phyloP scores from a whole-genome alignment of 108 stramenopile genomes.

The Cylindrotheca fusiformis region DNA sequence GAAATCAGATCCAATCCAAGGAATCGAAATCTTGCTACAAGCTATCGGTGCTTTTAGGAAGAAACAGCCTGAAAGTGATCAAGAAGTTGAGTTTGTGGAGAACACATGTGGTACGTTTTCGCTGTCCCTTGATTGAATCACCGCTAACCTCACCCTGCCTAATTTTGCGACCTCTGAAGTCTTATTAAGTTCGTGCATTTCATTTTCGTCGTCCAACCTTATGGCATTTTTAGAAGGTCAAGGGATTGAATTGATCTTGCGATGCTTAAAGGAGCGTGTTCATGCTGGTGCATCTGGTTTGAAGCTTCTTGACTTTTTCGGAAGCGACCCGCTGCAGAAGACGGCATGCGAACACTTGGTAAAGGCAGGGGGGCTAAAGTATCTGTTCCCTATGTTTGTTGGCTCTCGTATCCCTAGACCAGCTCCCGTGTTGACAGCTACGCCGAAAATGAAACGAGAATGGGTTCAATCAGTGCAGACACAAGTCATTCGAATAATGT shows the following conservation, averaged over 20 bases:
- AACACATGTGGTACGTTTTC: conserved; percentile 53
- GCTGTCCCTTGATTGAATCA: no score
- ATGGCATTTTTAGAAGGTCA: conserved; percentile 61
- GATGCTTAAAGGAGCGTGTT: conserved; percentile 71
- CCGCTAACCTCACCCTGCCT: not conserved
- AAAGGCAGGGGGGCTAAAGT: conserved; percentile 58
- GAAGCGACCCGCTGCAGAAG: conserved; percentile 16
- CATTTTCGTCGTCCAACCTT: conserved; percentile 50
- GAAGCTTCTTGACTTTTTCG: conserved; percentile 62
- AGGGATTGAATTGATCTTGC: conserved; percentile 69
- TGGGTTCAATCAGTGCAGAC: conserved; percentile 56
- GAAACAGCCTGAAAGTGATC: conserved; percentile 58
- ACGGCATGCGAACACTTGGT: conserved; percentile 64
- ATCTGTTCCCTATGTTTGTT: conserved; percentile 69
- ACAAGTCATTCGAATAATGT: conserved; percentile 59
- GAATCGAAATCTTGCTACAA: conserved; percentile 65
- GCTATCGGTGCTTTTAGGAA: conserved; percentile 57
- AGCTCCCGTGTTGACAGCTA: conserved; percentile 24
- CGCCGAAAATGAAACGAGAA: conserved; percentile 49
- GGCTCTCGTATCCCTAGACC: conserved; percentile 58
- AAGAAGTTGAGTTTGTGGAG: conserved; percentile 71
- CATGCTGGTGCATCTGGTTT: conserved; percentile 65
- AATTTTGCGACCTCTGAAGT: not conserved
- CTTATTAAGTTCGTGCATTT: conserved; percentile 43
- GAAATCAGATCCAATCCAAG: conserved; percentile 37